These are phyloP conservation scores for Cytospora leucostoma DNA, from an alignment of 2,329 filamentous ascomycete species.

Conservation along the genomic window DNA sequence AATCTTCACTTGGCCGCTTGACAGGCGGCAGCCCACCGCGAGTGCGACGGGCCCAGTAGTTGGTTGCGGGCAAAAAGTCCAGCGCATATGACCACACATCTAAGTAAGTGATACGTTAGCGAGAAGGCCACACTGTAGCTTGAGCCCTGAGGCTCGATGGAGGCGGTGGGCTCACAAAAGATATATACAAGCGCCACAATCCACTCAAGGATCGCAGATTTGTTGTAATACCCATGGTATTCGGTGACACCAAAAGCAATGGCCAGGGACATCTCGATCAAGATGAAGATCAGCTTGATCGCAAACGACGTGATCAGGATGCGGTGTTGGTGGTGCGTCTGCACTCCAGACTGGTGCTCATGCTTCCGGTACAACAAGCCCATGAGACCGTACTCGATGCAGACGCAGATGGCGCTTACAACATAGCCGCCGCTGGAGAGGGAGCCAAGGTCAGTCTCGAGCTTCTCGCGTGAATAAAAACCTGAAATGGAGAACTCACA, in stretches of 20 bases:
- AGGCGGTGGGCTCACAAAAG: slow-evolving; percentile 73
- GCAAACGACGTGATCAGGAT: slow-evolving; percentile 75
- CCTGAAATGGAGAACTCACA: slow-evolving; percentile 39
- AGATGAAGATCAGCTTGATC: slow-evolving; percentile 77
- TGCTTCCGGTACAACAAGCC: slow-evolving; percentile 10
- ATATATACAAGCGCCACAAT: slow-evolving; percentile 76
- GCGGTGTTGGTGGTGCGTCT: slow-evolving; percentile 68
- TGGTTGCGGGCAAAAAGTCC: slow-evolving; percentile 19
- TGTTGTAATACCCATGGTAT: slow-evolving; percentile 52
- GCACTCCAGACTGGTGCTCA: slow-evolving; percentile 72
- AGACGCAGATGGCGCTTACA: slow-evolving; percentile 79
- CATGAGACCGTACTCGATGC: slow-evolving; percentile 61
- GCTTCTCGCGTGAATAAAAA: background rate
- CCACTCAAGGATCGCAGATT: slow-evolving; percentile 74
- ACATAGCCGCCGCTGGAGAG: slow-evolving; percentile 63
- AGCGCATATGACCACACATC: slow-evolving; percentile 21
- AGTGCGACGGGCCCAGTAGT: background rate
- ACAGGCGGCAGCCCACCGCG: slow-evolving; percentile 2
- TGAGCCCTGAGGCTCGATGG: too few species aligned
- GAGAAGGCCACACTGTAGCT: too few species aligned
- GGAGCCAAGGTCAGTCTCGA: background rate
- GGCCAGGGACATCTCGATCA: slow-evolving; percentile 71
- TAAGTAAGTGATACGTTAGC: background rate
- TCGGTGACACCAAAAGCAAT: slow-evolving; percentile 66
- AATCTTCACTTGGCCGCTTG: slow-evolving; percentile 13